A percentile compares a stretch with the other conserved stretches of the same genome.
Conservation (phyloP, 208 protist species). For the Acanthamoeba royreba region DNA sequence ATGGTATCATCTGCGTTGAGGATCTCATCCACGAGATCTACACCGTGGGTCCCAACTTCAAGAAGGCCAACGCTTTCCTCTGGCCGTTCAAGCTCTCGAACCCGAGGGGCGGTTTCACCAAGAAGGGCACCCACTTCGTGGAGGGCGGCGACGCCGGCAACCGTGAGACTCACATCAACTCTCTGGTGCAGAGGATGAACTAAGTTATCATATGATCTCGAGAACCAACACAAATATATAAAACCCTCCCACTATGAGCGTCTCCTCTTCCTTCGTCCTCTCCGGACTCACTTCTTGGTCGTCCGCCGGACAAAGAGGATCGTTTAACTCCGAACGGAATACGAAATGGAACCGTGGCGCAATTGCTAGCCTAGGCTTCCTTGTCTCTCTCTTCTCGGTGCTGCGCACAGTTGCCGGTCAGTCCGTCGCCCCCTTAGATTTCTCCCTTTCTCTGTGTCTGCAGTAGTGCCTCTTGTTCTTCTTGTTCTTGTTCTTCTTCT, state of each 20-base stretch:
- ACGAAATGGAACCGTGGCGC: neutral
- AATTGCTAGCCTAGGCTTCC: neutral
- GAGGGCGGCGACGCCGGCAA: constrained; percentile 99
- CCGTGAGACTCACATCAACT: constrained; percentile 98
- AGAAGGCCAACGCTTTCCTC: constrained; percentile 95
- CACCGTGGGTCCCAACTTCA: constrained; percentile 98
- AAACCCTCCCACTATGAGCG: neutral
- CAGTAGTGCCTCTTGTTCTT: no score
- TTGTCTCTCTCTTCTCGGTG: neutral
- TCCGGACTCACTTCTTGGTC: no score
- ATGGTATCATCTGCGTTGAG: constrained; percentile 97
- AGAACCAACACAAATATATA: neutral
- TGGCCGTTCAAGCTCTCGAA: constrained; percentile 98
- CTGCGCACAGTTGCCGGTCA: no score
- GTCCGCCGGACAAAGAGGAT: no score
- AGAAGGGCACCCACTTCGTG: constrained; percentile 96
- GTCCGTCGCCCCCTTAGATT: no score
- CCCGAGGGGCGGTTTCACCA: constrained; percentile 94
- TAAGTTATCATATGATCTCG: constrained; percentile 78
- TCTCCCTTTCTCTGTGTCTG: no score
- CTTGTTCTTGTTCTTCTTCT: no score
- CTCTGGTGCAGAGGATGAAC: constrained; percentile 96
- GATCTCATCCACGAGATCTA: constrained; percentile 99
- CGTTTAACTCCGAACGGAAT: no score
- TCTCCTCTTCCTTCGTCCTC: no score